Conservation (phyloP, 495 filamentous ascomycete species). For the Annulohypoxylon nitens region DNA sequence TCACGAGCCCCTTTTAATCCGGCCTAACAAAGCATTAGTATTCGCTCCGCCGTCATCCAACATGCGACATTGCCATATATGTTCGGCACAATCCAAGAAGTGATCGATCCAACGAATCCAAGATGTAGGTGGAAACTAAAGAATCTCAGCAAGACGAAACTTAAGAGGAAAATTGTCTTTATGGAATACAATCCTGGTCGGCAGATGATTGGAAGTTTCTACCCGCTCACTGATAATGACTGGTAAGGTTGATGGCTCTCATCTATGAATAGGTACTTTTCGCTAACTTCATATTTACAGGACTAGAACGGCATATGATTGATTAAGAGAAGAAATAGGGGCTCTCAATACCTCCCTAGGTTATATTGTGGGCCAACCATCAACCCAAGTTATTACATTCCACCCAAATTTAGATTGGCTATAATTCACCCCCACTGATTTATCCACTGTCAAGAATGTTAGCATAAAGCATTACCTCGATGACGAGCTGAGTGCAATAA, state of each 20-base stretch:
- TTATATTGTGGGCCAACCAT: conserved; percentile 66
- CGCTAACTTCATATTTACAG: background rate
- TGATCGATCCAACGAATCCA: conserved; percentile 7
- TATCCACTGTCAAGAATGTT: conserved; percentile 54
- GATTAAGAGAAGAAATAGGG: background rate
- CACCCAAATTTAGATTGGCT: conserved; percentile 71
- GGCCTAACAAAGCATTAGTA: background rate
- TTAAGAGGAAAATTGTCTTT: conserved; percentile 59
- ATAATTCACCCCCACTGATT: conserved; percentile 69
- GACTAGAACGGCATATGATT: background rate
- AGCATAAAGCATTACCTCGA: background rate
- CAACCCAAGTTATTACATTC: conserved; percentile 69
- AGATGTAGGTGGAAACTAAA: background rate
- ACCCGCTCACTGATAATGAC: conserved; percentile 74
- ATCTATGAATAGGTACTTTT: background rate
- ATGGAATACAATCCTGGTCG: conserved; percentile 74
- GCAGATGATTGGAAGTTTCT: conserved; percentile 69
- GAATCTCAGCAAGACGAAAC: background rate
- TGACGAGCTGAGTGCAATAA: background rate
- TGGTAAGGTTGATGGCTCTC: conserved; percentile 54
- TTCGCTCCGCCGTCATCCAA: background rate
- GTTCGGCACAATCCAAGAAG: conserved; percentile 31
- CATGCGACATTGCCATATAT: conserved; percentile 12
- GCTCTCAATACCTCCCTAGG: background rate
- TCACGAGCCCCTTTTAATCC: background rate